A percentile compares a stretch with the other conserved stretches of the same genome.
These are phyloP conservation scores for Melanogaster broomeanus DNA, from an alignment of 768 basidiomycete species.

Conservation along the genomic window DNA sequence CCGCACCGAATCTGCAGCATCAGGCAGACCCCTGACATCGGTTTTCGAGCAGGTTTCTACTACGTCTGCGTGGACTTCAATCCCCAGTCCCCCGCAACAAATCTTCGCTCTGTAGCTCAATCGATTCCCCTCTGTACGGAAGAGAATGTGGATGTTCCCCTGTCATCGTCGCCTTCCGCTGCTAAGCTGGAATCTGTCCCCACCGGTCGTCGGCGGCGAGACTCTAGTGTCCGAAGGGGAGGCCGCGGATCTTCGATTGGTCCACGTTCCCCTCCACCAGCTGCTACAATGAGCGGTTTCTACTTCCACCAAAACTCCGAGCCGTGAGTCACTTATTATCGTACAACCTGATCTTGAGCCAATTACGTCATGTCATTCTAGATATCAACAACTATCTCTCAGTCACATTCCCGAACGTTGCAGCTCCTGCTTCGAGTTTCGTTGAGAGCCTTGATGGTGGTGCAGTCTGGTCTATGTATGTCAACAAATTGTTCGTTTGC, in stretches of 20 bases:
- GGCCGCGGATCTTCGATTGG: slow-evolving; percentile 51
- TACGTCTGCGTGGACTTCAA: slow-evolving; percentile 94
- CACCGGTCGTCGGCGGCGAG: slow-evolving; percentile 38
- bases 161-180: slow-evolving; percentile 31
- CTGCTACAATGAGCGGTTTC: slow-evolving; percentile 85
- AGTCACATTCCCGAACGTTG: slow-evolving; percentile 73
- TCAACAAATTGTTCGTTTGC: slow-evolving; percentile 1
- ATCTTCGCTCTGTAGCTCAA: slow-evolving; percentile 34
- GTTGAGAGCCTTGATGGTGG: slow-evolving; percentile 42
- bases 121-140: slow-evolving; percentile 35
- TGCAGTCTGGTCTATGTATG: neutral
- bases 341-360: slow-evolving; percentile 5
- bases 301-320: slow-evolving; percentile 94
- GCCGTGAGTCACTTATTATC: slow-evolving; percentile 61
- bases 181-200: slow-evolving; percentile 41
- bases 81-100: slow-evolving; percentile 49
- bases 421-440: slow-evolving; percentile 85
- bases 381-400: slow-evolving; percentile 89
- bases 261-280: slow-evolving; percentile 45
- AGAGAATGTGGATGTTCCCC: slow-evolving; percentile 27
- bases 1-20: slow-evolving; percentile 3
- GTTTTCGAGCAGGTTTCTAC: slow-evolving; percentile 70
- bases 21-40: slow-evolving; percentile 12
- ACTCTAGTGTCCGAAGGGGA: slow-evolving; percentile 47
- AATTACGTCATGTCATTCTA: slow-evolving; percentile 29